A percentile compares a stretch with the other conserved stretches of the same genome.
Evolutionary conservation across 805 yeast genomes (phyloP).

Genomic region (Ogataea naganishii): DNA sequence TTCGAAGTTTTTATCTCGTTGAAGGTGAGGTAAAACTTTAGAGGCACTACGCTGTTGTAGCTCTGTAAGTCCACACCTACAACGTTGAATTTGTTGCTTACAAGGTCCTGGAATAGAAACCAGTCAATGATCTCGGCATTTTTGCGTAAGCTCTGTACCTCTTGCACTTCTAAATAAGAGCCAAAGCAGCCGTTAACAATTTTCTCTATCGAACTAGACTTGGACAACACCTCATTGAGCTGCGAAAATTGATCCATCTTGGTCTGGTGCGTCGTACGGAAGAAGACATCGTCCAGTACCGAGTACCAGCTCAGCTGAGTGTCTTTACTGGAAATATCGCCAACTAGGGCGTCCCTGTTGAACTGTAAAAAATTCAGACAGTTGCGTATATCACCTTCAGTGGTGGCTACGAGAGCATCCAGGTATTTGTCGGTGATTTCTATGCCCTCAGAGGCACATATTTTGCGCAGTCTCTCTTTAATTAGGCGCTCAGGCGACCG

Average conservation of each 20-base stretch:
- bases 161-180: slow-evolving; percentile 49
- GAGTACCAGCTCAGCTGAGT: slow-evolving; percentile 57
- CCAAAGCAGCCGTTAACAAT: slow-evolving; percentile 68
- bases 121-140: slow-evolving; percentile 65
- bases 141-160: slow-evolving; percentile 52
- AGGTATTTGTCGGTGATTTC: slow-evolving; percentile 39
- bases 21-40: slow-evolving; percentile 58
- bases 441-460: slow-evolving; percentile 48
- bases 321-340: slow-evolving; percentile 41
- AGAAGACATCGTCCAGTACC: slow-evolving; percentile 54
- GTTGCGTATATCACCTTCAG: slow-evolving; percentile 80
- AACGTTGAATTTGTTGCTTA: slow-evolving; percentile 38
- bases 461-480: slow-evolving; percentile 37
- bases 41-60: slow-evolving; percentile 48
- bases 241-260: slow-evolving; percentile 39
- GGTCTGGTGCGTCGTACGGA: slow-evolving; percentile 34
- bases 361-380: slow-evolving; percentile 82
- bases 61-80: slow-evolving; percentile 26
- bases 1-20: slow-evolving; percentile 34
- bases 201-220: slow-evolving; percentile 47
- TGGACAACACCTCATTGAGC: slow-evolving; percentile 38
- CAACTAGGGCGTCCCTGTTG: slow-evolving; percentile 21
- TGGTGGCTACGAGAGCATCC: slow-evolving; percentile 55
- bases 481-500: slow-evolving; percentile 44
- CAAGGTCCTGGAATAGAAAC: slow-evolving; percentile 63